Percentiles rank a stretch among this genome's conserved stretches.
phyloP scores from a whole-genome alignment of 768 basidiomycete species.

The Dioszegia crocea region DNA sequence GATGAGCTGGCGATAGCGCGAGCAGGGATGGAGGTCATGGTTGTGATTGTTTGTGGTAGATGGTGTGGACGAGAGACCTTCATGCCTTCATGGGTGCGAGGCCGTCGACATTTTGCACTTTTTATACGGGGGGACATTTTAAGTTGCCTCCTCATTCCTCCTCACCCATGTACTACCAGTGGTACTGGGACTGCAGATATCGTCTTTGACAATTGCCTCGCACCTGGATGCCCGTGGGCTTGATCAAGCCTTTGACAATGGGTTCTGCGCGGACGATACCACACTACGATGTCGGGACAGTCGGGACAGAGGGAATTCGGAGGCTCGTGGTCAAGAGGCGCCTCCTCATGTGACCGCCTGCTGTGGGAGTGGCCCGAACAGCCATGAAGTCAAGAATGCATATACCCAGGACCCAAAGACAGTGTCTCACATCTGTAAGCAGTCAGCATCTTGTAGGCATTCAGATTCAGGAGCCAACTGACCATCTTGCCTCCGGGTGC shows the following conservation, averaged over 20 bases:
- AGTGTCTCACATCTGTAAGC: not conserved
- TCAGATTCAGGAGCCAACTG: not conserved
- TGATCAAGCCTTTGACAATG: no score
- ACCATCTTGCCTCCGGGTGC: constrained; percentile 48
- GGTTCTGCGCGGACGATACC: no score
- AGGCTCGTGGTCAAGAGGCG: no score
- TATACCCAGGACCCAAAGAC: not conserved
- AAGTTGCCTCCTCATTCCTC: not conserved
- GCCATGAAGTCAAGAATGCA: no score
- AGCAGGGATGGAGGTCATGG: not conserved
- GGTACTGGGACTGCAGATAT: no score
- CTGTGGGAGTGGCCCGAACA: no score
- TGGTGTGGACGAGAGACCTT: not conserved
- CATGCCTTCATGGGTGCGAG: no score
- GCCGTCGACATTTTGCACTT: not conserved
- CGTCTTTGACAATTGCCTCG: no score
- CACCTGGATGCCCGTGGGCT: no score
- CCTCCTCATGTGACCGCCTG: no score
- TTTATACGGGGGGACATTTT: not conserved
- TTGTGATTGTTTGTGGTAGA: not conserved
- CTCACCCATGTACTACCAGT: not conserved
- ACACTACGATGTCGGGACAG: no score
- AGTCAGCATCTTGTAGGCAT: not conserved
- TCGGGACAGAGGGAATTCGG: no score
- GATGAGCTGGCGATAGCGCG: constrained; percentile 9